Base-by-base conservation (phyloP, 371 early-diverging fungal genomes). In the Lichtheimia ramosa region DNA sequence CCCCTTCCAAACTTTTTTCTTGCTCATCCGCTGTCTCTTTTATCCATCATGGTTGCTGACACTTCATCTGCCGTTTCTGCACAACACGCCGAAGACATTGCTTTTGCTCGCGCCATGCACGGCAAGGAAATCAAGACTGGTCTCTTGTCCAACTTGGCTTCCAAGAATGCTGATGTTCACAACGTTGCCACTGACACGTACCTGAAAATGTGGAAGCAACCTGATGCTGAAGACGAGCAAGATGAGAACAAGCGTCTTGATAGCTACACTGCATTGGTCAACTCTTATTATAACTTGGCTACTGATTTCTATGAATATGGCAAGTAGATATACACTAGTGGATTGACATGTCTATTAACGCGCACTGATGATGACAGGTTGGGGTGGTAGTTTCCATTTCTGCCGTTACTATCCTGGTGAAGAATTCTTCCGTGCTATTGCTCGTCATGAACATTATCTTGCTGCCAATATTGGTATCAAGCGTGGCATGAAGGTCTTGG, bases 311-410 rank as follows among this genome's bases (percentile, higher is more conserved):
- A 91, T 71, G 54, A 56, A 64, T 46, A 58, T 57, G 73, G 74
- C 73, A 70, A 61, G 40, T 21, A 21, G 2, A 18, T 20, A 34
- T 23, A 20, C 24, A 28, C 3, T 12, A 18, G 21, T 5, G 6
- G 5, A 4, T 43, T 43, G 43, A n/a, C n/a, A n/a, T n/a, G n/a
- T n/a, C n/a, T n/a, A n/a, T n/a, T 0, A 12, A 12, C 46, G 21
- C 46, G 46, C 5, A 13, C 16, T 6, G 13, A 24, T 48, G n/a
- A n/a, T 14, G 34, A 34, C 43, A 65, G 94, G 91, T 43, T 96
- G 96, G 96, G 95, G 96, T 43, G 77, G 77, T 48, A 90, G 92
- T 58, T 96, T 95, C 87, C 96, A 96, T 68, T 96, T 95, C 48
- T 87, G 91, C 85, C 69, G 90, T 68, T 89, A 87, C 70, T 89